These are phyloP conservation scores for Musa balbisiana DNA, from an alignment of 202 grass and related monocot genomes.

Conservation along the genomic window DNA sequence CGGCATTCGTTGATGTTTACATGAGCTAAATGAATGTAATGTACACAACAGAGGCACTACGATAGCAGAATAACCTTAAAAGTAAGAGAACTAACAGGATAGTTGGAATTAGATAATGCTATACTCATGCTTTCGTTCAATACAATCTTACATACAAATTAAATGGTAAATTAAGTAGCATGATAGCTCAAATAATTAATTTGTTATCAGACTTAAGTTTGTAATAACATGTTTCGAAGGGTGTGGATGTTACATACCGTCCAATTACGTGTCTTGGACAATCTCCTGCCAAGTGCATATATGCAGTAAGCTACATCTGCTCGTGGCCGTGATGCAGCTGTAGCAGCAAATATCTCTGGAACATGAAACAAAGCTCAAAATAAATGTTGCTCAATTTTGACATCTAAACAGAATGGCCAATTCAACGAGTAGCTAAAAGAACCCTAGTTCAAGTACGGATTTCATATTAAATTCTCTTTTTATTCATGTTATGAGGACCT, in stretches of 20 bases:
- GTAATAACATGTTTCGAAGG: not conserved
- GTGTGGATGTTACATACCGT: constrained; percentile 41
- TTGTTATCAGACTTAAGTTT: not conserved
- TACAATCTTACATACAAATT: not conserved
- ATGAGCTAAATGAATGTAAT: not conserved
- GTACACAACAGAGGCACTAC: not conserved
- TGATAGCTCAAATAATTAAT: not conserved
- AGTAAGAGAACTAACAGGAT: not conserved
- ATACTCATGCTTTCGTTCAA: not conserved
- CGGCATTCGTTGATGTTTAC: no score
- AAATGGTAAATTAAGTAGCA: not conserved
- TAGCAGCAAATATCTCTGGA: constrained; percentile 64
- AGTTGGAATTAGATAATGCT: not conserved
- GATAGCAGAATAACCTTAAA: not conserved
- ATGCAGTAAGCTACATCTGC: constrained; percentile 81
- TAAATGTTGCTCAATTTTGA: not conserved
- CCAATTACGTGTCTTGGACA: constrained; percentile 91
- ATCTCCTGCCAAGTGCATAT: constrained; percentile 55
- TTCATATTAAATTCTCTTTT: no score
- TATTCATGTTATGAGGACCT: no score
- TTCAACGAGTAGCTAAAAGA: not conserved
- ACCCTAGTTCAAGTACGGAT: no score
- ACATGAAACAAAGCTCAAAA: not conserved
- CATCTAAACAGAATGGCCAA: not conserved
- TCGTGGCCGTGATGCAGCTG: constrained; percentile 41